These are phyloP conservation scores for Malus asiatica DNA, from an alignment of 306 rosid genomes.

Conservation along the genomic window DNA sequence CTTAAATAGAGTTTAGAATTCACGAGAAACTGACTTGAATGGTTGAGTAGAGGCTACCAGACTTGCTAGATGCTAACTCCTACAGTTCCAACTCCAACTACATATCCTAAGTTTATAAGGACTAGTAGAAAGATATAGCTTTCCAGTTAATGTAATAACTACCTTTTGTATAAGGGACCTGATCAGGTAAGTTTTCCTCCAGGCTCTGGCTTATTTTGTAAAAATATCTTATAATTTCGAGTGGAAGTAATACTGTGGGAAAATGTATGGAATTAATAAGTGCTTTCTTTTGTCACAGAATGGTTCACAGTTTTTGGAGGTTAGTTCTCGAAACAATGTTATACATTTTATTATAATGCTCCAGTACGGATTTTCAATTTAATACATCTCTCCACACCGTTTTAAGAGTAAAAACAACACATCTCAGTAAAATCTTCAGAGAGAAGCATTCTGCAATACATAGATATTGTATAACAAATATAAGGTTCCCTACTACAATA, in stretches of 20 bases:
- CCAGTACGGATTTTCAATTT: no score
- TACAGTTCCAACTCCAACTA: background rate
- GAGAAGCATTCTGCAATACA: no score
- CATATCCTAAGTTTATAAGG: no score
- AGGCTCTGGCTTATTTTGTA: background rate
- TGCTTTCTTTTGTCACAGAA: constrained; percentile 39
- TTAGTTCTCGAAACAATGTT: constrained; percentile 19
- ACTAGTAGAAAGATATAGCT: no score
- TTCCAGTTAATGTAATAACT: constrained; percentile 27
- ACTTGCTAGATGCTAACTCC: no score
- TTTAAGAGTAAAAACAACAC: background rate
- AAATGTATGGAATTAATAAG: background rate
- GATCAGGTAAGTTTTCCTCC: constrained; percentile 31
- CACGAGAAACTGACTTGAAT: no score
- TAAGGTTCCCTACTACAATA: no score
- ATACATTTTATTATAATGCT: background rate
- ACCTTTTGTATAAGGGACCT: constrained; percentile 38
- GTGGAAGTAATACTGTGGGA: background rate
- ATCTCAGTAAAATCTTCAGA: no score
- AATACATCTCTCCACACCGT: no score
- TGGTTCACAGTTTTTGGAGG: constrained; percentile 81
- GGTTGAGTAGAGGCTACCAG: no score
- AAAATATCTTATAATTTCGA: constrained; percentile 3
- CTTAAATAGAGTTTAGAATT: no score
- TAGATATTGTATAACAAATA: no score